Percentiles rank a stretch among this genome's conserved stretches.
Conservation (phyloP, 805 yeast genomes). For the Saccharomyces kudriavzevii region DNA sequence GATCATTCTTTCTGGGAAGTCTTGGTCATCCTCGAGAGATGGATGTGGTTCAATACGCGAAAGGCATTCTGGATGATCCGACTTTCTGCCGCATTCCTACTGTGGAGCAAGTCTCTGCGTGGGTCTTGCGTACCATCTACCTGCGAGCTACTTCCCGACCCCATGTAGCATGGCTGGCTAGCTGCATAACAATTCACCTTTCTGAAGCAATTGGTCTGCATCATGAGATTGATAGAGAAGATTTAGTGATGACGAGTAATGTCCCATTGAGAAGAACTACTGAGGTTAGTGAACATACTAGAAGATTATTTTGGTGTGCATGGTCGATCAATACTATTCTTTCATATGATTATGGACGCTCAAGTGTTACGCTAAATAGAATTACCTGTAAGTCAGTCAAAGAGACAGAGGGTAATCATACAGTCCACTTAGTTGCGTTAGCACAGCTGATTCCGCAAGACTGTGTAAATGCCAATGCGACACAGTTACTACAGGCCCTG, state of each 20-base stretch:
- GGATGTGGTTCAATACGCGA: conserved; percentile 9
- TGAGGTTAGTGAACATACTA: conserved; percentile 2
- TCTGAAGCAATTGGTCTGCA: conserved; percentile 8
- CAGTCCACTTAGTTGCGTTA: conserved; percentile 1
- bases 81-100: conserved; percentile 8
- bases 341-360: conserved; percentile 9
- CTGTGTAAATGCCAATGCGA: not conserved
- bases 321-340: conserved; percentile 8
- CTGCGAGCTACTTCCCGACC: conserved; percentile 8
- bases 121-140: conserved; percentile 7
- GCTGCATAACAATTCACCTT: conserved; percentile 7
- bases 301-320: conserved; percentile 9
- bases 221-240: conserved; percentile 7
- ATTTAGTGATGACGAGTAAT: not conserved
- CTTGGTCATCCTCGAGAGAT: conserved; percentile 9
- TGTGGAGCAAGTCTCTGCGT: conserved; percentile 6
- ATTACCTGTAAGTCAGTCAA: conserved; percentile 6
- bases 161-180: conserved; percentile 8
- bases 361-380: conserved; percentile 3
- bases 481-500: conserved; percentile 2
- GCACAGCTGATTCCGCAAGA: conserved; percentile 7
- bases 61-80: conserved; percentile 7
- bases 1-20: conserved; percentile 8
- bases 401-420: conserved; percentile 1
- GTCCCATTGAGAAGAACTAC: not conserved